Base-by-base conservation (phyloP, 2,329 filamentous ascomycete species). In the Penicillium brasilianum region DNA sequence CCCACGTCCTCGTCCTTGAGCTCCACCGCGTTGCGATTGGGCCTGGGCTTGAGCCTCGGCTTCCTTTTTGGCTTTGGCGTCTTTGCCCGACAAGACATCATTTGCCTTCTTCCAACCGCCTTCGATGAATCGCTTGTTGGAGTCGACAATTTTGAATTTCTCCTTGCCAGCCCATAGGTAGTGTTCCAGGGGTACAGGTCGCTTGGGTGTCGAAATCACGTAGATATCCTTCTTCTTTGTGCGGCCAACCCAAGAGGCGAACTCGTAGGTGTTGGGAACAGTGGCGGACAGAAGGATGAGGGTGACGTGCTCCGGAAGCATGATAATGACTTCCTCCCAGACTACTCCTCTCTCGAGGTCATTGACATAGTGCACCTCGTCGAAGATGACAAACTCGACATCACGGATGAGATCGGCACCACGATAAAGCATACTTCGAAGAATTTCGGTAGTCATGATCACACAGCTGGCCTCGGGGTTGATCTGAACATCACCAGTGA, bases 151-250 rank as follows among this genome's bases (percentile, higher is more conserved):
- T 77, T 96, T 97, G 80, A 93, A 85, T 73, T 97, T 95, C 39
- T 89, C 87, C 76, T 97, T 98, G 60, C 90, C 90, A 4, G 93
- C 93, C 95, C 95, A 99, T 0, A 99, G 84, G 71, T 94, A 99
- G 76, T 99, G 95, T 71, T 99, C 95, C 2, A 99, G 81, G 0
- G 95, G 95, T 0, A 99, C 92, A 0, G 95, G 95, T 61, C 95
- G 87, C 77, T 99, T 99, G 0, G 93, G 89, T 0, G 95, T 99
- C 0, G 95, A 98, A 58, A 99, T 99, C 69, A 99, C 95, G 74
- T 98, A 99, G 36, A 99, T 98, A 71, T 99, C 91, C 78, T 97
- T 98, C 79, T 96, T 94, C 80, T 99, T 99, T 0, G 95, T 99
- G 54, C 95, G 87, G 11, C 95, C 95, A 25, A 99, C 94, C 95